These are phyloP conservation scores for Quercus alba DNA, from an alignment of 306 rosid genomes.

Conservation along the genomic window DNA sequence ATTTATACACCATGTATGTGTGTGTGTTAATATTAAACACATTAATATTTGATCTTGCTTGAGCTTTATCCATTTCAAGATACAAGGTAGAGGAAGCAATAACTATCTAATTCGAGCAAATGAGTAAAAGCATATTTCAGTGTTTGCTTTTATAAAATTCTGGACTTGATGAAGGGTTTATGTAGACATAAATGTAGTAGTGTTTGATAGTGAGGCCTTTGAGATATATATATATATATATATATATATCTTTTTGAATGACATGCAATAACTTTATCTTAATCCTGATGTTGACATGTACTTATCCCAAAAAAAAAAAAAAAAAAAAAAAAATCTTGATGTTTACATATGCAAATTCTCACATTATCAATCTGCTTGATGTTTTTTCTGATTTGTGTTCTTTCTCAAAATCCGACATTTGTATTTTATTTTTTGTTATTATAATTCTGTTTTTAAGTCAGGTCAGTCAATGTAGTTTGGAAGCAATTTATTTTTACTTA, in stretches of 20 bases:
- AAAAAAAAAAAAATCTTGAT: no score
- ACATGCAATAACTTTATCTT: not conserved
- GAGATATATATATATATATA: not conserved
- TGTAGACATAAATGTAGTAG: not conserved
- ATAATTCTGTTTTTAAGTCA: not conserved
- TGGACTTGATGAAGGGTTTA: not conserved
- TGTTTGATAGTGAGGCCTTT: no score
- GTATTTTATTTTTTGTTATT: not conserved
- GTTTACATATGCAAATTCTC: not conserved
- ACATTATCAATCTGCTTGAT: not conserved
- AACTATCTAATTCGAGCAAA: not conserved
- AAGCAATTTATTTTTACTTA: not conserved
- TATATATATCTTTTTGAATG: not conserved
- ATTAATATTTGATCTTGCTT: not conserved
- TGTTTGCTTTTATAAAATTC: constrained; percentile 1
- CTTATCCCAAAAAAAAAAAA: no score
- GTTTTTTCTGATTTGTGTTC: not conserved
- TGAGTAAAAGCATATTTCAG: not conserved
- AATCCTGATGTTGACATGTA: no score
- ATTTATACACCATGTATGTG: not conserved
- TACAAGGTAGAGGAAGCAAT: not conserved
- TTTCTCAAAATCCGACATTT: not conserved
- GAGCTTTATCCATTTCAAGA: not conserved
- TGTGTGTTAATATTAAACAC: not conserved
- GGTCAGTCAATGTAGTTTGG: not conserved